Percentiles rank a stretch among this genome's conserved stretches.
Conservation (phyloP, 208 protist species). For the Balamuthia mandrillaris region DNA sequence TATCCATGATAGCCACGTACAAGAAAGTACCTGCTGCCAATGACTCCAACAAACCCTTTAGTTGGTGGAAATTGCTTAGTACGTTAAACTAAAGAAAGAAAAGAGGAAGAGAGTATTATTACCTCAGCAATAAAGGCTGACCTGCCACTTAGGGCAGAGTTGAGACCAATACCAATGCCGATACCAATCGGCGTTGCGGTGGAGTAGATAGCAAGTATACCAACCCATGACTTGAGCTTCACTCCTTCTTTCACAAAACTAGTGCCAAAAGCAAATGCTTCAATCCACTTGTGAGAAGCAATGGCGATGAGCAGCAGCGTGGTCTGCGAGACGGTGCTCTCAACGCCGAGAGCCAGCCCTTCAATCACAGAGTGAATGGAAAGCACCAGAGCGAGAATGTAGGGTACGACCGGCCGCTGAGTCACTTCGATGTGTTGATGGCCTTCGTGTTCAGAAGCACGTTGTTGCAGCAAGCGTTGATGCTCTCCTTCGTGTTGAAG, state of each 20-base stretch:
- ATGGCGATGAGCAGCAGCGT: slow-evolving; percentile 19
- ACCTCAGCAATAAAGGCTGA: slow-evolving; percentile 16
- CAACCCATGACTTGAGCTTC: neutral
- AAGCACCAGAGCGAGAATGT: slow-evolving; percentile 21
- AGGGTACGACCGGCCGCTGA: neutral
- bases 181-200: slow-evolving; percentile 13
- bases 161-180: neutral
- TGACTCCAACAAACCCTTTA: slow-evolving; percentile 5
- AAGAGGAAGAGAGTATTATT: neutral
- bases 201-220: slow-evolving; percentile 13
- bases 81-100: neutral
- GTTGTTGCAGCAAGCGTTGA: neutral
- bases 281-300: slow-evolving; percentile 30
- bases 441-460: too few species aligned
- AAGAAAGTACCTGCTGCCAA: slow-evolving; percentile 25
- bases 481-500: neutral
- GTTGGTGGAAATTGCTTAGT: neutral
- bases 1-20: slow-evolving; percentile 14
- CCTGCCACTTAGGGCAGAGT: neutral
- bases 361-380: slow-evolving; percentile 28
- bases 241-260: slow-evolving; percentile 25
- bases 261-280: slow-evolving; percentile 28
- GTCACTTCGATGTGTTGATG: slow-evolving; percentile 35
- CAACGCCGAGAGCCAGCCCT: slow-evolving; percentile 26
- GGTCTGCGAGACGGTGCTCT: neutral